These are phyloP conservation scores for Cocos nucifera DNA, from an alignment of 176 grass and related monocot species.

Conservation along the genomic window DNA sequence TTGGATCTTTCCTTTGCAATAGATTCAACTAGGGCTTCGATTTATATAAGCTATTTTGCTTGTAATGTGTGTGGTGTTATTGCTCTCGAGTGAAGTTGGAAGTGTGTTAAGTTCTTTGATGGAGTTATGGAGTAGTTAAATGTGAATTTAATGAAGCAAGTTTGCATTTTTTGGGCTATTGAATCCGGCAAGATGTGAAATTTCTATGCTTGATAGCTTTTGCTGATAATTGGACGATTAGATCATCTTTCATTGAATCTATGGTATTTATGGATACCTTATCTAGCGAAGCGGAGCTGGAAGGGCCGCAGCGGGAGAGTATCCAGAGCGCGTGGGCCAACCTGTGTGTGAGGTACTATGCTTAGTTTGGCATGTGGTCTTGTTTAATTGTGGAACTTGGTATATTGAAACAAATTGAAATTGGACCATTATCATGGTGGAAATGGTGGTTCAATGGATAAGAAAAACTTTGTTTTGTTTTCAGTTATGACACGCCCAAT, in stretches of 20 bases:
- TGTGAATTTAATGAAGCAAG: background rate
- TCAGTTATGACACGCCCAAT: no score
- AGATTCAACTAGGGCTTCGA: conserved; percentile 3
- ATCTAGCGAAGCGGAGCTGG: conserved; percentile 20
- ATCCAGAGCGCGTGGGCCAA: conserved; percentile 63
- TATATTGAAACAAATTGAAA: no score
- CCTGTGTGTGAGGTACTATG: conserved; percentile 63
- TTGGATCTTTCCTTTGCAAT: background rate
- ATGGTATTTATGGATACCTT: background rate
- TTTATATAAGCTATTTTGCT: no score
- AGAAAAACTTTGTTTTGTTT: no score
- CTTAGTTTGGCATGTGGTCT: conserved; percentile 12
- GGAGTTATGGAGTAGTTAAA: no score
- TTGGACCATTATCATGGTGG: no score
- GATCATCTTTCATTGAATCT: background rate
- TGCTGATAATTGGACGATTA: background rate
- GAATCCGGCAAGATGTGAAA: no score
- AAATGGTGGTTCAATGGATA: no score
- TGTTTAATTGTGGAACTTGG: background rate
- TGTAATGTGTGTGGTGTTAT: no score
- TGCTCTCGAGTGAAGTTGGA: no score
- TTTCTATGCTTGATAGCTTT: background rate
- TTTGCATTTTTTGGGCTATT: background rate
- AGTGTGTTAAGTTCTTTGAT: no score
- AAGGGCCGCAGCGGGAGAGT: conserved; percentile 30